Evolutionary conservation across 2,329 filamentous ascomycete genomes (phyloP).

Genomic region (Neonectria ditissima): DNA sequence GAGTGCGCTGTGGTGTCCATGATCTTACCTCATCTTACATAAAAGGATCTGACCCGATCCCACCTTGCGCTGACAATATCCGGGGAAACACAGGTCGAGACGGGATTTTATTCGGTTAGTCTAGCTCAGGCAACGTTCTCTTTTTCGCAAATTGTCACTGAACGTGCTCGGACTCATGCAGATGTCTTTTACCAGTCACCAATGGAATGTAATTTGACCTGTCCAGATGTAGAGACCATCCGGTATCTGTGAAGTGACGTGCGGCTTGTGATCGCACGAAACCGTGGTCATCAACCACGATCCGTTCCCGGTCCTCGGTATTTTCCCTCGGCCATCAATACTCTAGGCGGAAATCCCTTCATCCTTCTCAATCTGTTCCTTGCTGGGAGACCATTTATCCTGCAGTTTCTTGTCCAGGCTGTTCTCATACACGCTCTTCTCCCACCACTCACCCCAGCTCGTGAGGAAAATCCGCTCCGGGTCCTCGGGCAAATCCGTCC

Average conservation of each 20-base stretch:
- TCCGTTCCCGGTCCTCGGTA: background rate
- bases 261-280: background rate
- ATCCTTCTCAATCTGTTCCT: constrained; percentile 61
- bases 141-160: too few relatives aligned
- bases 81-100: too few relatives aligned
- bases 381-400: constrained; percentile 63
- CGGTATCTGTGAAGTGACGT: background rate
- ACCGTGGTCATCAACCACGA: background rate
- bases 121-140: too few relatives aligned
- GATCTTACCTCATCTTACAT: too few relatives aligned
- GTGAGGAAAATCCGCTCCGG: constrained; percentile 65
- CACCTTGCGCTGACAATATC: too few relatives aligned
- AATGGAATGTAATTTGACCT: background rate
- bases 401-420: constrained; percentile 60
- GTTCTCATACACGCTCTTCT: constrained; percentile 55
- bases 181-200: too few relatives aligned
- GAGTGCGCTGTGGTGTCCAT: too few relatives aligned
- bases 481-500: constrained; percentile 62
- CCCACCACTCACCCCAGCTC: constrained; percentile 69
- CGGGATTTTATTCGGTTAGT: too few relatives aligned
- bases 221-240: background rate
- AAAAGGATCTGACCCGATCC: too few relatives aligned
- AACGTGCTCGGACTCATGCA: too few relatives aligned
- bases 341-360: constrained; percentile 43
- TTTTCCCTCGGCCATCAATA: background rate